These are phyloP conservation scores for Aspergillus brasiliensis DNA, from an alignment of 2,329 filamentous ascomycete species.

Conservation along the genomic window DNA sequence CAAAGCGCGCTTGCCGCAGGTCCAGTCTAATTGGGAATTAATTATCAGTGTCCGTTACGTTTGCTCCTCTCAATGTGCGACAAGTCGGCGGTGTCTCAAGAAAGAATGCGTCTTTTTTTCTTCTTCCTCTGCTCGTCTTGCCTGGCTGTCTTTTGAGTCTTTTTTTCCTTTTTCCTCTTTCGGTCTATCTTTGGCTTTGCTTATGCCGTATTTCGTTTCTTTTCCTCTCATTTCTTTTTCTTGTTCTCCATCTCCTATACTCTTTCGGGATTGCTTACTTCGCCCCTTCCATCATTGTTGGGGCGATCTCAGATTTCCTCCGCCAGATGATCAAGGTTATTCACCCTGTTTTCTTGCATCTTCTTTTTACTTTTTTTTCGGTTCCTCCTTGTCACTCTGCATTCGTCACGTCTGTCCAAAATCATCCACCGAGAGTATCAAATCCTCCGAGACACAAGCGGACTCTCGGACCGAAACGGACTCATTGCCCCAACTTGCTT, in stretches of 20 bases:
- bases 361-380: background rate
- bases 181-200: background rate
- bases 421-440: conserved; percentile 9
- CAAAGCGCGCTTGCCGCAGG: conserved; percentile 44
- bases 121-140: background rate
- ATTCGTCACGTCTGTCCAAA: background rate
- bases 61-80: conserved; percentile 9
- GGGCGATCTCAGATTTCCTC: conserved; percentile 4
- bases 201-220: conserved; percentile 3
- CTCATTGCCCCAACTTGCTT: conserved; percentile 17
- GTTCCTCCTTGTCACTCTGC: background rate
- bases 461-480: conserved; percentile 10
- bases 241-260: background rate
- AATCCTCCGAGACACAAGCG: conserved; percentile 19
- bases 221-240: conserved; percentile 7
- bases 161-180: conserved; percentile 7
- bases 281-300: conserved; percentile 7
- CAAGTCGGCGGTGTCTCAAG: conserved; percentile 13
- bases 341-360: background rate
- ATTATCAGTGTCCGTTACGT: conserved; percentile 6
- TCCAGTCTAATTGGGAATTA: conserved; percentile 6
- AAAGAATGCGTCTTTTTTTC: conserved; percentile 11
- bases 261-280: background rate
- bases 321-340: conserved; percentile 2
- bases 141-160: background rate